Percentiles rank a stretch among this genome's conserved stretches.
Evolutionary conservation across 2,329 filamentous ascomycete species (phyloP).

Genomic region (Trichoderma sp.): DNA sequence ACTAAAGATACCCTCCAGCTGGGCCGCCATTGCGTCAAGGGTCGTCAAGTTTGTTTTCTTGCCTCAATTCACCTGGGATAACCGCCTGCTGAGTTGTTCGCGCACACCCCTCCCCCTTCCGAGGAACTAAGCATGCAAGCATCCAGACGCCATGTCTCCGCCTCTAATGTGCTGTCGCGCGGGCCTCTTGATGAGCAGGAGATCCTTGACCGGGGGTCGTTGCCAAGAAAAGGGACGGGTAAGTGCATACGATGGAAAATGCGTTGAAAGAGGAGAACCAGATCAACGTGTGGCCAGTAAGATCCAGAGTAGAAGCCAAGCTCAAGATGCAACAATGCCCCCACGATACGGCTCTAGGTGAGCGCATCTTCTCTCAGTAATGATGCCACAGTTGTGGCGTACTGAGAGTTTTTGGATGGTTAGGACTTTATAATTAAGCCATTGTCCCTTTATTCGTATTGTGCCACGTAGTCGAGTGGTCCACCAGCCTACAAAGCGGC

Average conservation of each 20-base stretch:
- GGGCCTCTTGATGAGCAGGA: slow-evolving; percentile 43
- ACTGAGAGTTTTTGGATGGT: background rate
- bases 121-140: slow-evolving; percentile 48
- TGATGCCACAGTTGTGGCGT: background rate
- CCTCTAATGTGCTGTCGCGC: slow-evolving; percentile 51
- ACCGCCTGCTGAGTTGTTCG: background rate
- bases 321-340: background rate
- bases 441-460: background rate
- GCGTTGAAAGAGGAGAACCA: slow-evolving; percentile 9
- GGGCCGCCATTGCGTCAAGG: slow-evolving; percentile 3
- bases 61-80: background rate
- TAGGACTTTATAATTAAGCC: background rate
- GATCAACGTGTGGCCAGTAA: background rate
- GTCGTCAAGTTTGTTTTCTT: slow-evolving; percentile 7
- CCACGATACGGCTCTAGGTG: background rate
- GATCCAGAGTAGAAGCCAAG: background rate
- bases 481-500: background rate
- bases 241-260: slow-evolving; percentile 30
- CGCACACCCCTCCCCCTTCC: slow-evolving; percentile 22
- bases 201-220: slow-evolving; percentile 30
- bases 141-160: slow-evolving; percentile 48
- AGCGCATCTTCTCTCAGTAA: background rate
- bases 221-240: slow-evolving; percentile 29
- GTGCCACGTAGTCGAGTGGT: background rate
- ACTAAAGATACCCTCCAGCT: background rate